phyloP scores from a whole-genome alignment of 176 grass and related monocot genomes.

The Melocanna baccifera region DNA sequence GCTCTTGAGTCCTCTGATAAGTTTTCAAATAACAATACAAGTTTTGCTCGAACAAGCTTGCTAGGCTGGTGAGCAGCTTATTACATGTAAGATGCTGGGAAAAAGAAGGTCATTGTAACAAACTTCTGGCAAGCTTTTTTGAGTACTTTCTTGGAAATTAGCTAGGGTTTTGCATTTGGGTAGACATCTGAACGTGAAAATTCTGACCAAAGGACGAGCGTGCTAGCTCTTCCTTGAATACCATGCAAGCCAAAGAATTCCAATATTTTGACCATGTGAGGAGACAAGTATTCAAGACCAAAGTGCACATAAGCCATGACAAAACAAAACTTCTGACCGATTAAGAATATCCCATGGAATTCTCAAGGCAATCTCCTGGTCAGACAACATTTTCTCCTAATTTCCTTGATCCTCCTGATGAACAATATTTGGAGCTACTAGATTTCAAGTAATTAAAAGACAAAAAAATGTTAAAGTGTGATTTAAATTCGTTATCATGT shows the following conservation, averaged over 20 bases:
- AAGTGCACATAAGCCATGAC: neutral
- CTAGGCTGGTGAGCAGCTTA: neutral
- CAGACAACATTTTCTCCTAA: neutral
- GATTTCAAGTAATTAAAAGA: neutral
- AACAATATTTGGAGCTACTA: neutral
- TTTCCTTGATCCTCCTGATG: neutral
- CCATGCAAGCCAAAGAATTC: neutral
- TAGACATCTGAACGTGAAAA: neutral
- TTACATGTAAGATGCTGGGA: neutral
- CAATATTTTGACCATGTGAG: neutral
- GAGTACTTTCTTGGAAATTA: constrained; percentile 33
- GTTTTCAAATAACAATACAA: neutral
- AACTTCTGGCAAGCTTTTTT: neutral
- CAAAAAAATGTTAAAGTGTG: neutral
- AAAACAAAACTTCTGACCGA: neutral
- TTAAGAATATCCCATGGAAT: neutral
- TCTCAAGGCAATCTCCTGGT: neutral
- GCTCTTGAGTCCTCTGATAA: neutral
- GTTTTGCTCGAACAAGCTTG: neutral
- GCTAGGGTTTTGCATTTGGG: constrained; percentile 9
- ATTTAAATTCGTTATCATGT: no score
- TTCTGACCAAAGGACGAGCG: neutral
- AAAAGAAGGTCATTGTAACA: neutral
- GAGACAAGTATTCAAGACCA: neutral
- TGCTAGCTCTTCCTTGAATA: neutral